Evolutionary conservation across 2,329 filamentous ascomycete species (phyloP), one percentile per base, ranked within the genome.

Genomic region (Paramyrothecium sp.): DNA sequence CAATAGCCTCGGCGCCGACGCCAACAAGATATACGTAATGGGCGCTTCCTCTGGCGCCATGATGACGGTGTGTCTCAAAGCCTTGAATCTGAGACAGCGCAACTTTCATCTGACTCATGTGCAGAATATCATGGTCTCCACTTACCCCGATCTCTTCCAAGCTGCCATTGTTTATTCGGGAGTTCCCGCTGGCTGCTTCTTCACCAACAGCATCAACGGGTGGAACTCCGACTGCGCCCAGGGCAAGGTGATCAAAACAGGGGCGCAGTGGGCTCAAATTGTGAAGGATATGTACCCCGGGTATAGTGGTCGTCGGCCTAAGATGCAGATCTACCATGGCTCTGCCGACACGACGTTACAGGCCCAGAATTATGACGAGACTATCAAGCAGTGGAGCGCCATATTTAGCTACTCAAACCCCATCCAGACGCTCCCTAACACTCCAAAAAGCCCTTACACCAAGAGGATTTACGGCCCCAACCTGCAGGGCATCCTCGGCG

Each of bases 271-370:
- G 78, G 75, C 74, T 17, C 69, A 75, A 53, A 65, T 72, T 21
- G 75, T 75, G 1, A 63, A 67, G 51, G 68, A 72, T 13, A 83
- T 82, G 75, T 83, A 83, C 65, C 79, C 81, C 0, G 76, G 76
- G 38, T 86, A 71, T 56, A 58, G 56, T 12, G 82, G 83, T 0
- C 61, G 76, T 1, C 72, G 82, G 2, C 83, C 84, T 0, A 78
- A 75, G 57, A 83, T 87, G 78, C 82, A 85, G 68, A 78, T 86
- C 61, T 86, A 81, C 73, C 83, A 87, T 62, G 83, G 83, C 46
- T 78, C 76, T 23, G 70, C 65, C 3, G 84, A 87, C 63, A 67
- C 69, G 2, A 81, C 77, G 0, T 69, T 86, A 3, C 72, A 74
- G 20, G 78, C 78, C 1, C 74, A 78, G 60, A 86, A 86, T 67